Percentiles rank a stretch among this genome's conserved stretches.
phyloP scores from a whole-genome alignment of 148 eudicot genomes.

The Chenopodium formosanum region DNA sequence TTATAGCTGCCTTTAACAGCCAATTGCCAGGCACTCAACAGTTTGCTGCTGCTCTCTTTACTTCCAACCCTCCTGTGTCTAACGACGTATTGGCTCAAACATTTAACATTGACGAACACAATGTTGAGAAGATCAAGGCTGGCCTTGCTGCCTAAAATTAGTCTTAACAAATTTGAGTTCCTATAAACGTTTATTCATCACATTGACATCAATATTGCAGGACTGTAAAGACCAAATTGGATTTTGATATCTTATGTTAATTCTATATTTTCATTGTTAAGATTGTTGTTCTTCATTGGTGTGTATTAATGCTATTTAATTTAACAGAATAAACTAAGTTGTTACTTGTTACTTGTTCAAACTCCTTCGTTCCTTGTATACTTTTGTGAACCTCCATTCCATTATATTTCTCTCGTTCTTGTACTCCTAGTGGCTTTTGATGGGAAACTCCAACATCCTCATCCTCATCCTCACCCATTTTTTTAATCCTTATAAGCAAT shows the following conservation, averaged over 20 bases:
- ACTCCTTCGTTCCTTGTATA: too few relatives aligned
- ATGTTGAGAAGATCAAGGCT: slow-evolving; percentile 24
- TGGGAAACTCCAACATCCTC: too few relatives aligned
- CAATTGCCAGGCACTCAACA: slow-evolving; percentile 37
- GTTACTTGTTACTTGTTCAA: not conserved
- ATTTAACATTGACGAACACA: slow-evolving; percentile 22
- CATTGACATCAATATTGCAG: not conserved
- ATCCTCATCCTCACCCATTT: too few relatives aligned
- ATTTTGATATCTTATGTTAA: too few relatives aligned
- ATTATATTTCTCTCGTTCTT: too few relatives aligned
- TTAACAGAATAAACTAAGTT: too few relatives aligned
- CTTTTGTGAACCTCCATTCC: too few relatives aligned
- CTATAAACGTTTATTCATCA: too few relatives aligned
- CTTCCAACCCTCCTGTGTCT: slow-evolving; percentile 27
- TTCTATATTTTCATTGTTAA: too few relatives aligned
- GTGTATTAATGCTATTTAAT: not conserved
- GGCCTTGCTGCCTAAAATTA: slow-evolving; percentile 5
- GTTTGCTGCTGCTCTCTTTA: slow-evolving; percentile 30
- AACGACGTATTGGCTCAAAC: slow-evolving; percentile 27
- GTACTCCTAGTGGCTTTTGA: too few relatives aligned
- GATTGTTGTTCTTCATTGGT: not conserved
- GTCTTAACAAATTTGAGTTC: not conserved
- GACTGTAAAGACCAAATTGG: not conserved
- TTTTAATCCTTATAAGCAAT: too few relatives aligned
- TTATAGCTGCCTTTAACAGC: slow-evolving; percentile 35